A percentile compares a stretch with the other conserved stretches of the same genome.
These are phyloP conservation scores for Galeopsis tetrahit DNA, from an alignment of 257 asterid genomes.

Conservation along the genomic window DNA sequence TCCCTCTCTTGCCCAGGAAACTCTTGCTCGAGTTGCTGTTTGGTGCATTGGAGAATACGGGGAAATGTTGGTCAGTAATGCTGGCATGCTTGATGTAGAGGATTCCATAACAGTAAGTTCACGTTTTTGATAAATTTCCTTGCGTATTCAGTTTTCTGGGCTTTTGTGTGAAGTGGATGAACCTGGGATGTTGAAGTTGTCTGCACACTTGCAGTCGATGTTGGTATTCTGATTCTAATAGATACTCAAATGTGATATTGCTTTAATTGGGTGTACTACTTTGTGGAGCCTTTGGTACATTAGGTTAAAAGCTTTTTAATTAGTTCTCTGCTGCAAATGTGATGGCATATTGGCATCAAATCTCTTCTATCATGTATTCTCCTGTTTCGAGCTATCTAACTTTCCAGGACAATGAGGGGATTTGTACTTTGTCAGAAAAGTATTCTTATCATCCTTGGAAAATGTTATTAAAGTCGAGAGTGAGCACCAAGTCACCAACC, in stretches of 20 bases:
- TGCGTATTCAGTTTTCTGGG: background rate
- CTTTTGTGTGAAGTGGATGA: slow-evolving; percentile 14
- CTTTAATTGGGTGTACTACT: background rate
- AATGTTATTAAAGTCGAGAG: background rate
- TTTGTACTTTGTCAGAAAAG: background rate
- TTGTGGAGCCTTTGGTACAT: slow-evolving; percentile 11
- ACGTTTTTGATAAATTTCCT: slow-evolving; percentile 23
- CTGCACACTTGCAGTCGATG: slow-evolving; percentile 20
- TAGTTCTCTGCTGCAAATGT: background rate
- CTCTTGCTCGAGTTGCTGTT: slow-evolving; percentile 92
- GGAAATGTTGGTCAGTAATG: slow-evolving; percentile 74
- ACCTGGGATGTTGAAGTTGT: slow-evolving; percentile 16
- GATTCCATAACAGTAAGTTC: slow-evolving; percentile 82
- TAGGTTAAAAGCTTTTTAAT: background rate
- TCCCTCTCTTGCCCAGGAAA: slow-evolving; percentile 63
- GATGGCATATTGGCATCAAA: background rate
- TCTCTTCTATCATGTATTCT: slow-evolving; percentile 7
- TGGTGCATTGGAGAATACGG: slow-evolving; percentile 99
- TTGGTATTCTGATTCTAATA: background rate
- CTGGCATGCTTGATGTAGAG: slow-evolving; percentile 78
- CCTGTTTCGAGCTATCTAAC: background rate
- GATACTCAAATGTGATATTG: background rate
- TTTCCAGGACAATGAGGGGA: background rate
- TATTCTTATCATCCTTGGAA: background rate
- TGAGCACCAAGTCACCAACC: background rate